Evolutionary conservation across 2,329 filamentous ascomycete genomes (phyloP), one percentile per base, ranked within the genome.

Genomic region (Scedosporium dehoogii): DNA sequence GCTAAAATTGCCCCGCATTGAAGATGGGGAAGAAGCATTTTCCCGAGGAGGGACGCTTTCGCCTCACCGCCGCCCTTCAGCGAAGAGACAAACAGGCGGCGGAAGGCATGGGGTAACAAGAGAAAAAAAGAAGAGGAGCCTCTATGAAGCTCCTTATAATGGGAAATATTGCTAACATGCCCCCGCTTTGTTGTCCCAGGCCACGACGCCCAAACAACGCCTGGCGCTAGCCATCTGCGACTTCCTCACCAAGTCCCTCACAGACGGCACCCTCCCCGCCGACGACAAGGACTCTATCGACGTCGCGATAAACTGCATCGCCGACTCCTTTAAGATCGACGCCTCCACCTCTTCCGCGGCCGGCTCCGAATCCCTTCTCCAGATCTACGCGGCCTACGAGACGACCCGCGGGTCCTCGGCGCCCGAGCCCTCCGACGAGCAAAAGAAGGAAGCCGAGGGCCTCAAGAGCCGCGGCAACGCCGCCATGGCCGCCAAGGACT

Each of bases 181-280:
- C n/a, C 44, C 44, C 44, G 44, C 44, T 1, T 23, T 55, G 3
- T 23, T 27, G 12, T 3, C 21, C 12, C 23, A 55, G 51, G 7
- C 51, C 23, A 75, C 79, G 53, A 78, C 79, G 61, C 78, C 82
- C 63, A 84, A 85, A 75, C 85, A 99, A 85, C 91, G 92, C 78
- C 89, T 99, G 67, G 94, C 94, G 75, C 90, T 99, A 73, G 91
- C 94, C 70, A 93, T 99, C 75, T 91, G 96, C 80, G 91, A 97
- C 79, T 99, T 96, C 81, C 88, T 99, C 65, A 84, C 84, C 69
- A 87, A 85, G 64, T 96, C 92, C 56, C 80, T 91, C 69, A 88
- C 86, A 66, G 94, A 99, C 74, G 94, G 94, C 70, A 96, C 92
- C 55, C 84, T 99, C 64, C 83, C 88, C 61, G 79, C 88, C 69